These are phyloP conservation scores for Cajanus cajan DNA, from an alignment of 306 rosid genomes.

Conservation along the genomic window DNA sequence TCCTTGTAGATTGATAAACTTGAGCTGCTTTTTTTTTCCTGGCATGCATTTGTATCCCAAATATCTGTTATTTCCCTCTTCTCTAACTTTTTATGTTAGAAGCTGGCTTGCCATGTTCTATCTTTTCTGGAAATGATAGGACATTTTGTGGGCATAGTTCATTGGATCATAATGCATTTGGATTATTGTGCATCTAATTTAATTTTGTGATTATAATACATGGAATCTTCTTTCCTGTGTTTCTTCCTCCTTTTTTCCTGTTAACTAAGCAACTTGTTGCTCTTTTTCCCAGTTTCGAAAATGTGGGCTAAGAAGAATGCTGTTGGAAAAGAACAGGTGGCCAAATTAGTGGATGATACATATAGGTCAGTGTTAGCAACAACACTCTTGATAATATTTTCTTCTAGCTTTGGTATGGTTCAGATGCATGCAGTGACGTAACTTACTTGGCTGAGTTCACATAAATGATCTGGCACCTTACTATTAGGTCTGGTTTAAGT, in stretches of 20 bases:
- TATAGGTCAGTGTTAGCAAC: constrained; percentile 70
- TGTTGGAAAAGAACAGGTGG: constrained; percentile 84
- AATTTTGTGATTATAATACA: background rate
- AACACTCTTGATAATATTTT: background rate
- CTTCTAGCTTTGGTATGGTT: constrained; percentile 12
- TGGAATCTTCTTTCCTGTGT: background rate
- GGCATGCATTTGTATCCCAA: background rate
- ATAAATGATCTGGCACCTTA: background rate
- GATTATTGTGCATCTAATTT: background rate
- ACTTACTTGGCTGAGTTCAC: constrained; percentile 3
- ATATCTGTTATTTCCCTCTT: background rate
- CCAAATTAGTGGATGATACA: constrained; percentile 86
- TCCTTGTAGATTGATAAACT: background rate
- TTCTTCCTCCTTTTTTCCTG: background rate
- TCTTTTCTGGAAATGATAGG: background rate
- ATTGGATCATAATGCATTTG: constrained; percentile 6
- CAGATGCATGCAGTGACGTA: background rate
- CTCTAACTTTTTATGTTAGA: background rate
- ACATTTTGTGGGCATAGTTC: background rate
- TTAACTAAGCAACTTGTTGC: constrained; percentile 3
- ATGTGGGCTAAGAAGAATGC: constrained; percentile 77
- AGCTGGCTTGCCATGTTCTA: constrained; percentile 12
- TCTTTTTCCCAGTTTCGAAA: constrained; percentile 56
- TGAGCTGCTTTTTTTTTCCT: constrained; percentile 4
- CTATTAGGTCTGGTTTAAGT: constrained; percentile 16